Percentiles rank a stretch among this genome's conserved stretches.
phyloP scores from a whole-genome alignment of 1,284 basidiomycete species.

The Coniferiporia weirii region DNA sequence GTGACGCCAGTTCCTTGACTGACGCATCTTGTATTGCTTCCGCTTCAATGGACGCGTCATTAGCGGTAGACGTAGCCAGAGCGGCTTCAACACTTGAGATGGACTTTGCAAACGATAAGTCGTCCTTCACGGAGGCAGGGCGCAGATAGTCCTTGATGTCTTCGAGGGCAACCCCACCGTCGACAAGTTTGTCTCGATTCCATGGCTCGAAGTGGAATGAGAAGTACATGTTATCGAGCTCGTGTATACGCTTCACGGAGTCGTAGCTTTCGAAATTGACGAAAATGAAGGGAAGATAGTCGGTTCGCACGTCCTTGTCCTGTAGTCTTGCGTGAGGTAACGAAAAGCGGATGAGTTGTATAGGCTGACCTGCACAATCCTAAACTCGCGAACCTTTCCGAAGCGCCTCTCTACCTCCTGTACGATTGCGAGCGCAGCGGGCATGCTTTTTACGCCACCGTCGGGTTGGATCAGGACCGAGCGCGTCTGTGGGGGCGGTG shows the following conservation, averaged over 20 bases:
- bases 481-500: neutral
- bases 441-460: neutral
- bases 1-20: too few relatives aligned
- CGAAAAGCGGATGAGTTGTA: neutral
- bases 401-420: slow-evolving; percentile 13
- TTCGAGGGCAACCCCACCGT: slow-evolving; percentile 9
- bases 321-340: neutral
- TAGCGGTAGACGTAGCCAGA: neutral
- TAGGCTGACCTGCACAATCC: neutral
- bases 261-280: neutral
- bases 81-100: neutral
- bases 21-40: too few relatives aligned
- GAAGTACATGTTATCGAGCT: neutral
- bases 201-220: neutral
- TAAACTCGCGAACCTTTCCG: slow-evolving; percentile 8
- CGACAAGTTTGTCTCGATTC: neutral
- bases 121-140: neutral
- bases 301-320: slow-evolving; percentile 12
- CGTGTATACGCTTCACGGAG: neutral
- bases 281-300: slow-evolving; percentile 3
- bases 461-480: neutral
- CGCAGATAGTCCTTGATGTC: slow-evolving; percentile 8
- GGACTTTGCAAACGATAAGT: neutral
- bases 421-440: slow-evolving; percentile 5
- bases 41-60: neutral